Evolutionary conservation across 2,329 filamentous ascomycete genomes (phyloP), one percentile per base, ranked within the genome.

Genomic region (Sclerotinia trifoliorum): DNA sequence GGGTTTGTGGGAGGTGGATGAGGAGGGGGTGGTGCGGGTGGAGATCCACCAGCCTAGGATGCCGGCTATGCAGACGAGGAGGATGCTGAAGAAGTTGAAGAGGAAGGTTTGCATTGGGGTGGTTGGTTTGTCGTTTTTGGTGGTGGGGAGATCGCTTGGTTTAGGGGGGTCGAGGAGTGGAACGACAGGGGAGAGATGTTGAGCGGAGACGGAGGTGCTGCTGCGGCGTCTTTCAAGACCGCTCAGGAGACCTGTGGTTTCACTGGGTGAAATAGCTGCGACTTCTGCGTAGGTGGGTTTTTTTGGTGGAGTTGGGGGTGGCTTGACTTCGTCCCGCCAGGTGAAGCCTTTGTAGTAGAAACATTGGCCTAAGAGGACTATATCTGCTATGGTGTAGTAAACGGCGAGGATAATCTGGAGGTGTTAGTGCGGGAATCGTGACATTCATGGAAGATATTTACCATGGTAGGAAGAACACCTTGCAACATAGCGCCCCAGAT

Each of bases 311-410:
- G 83, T 84, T 56, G 80, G 75, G 52, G 78, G 74, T 13, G 82
- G 77, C 10, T 80, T 71, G 19, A 84, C 79, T 67, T 86, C 81
- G 71, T 89, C 87, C 65, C 79, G 82, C 82, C 84, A 86, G 2
- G 86, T 88, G 73, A 97, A 95, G 4, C 94, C 94, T 65, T 92
- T 88, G 79, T 99, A 99, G 82, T 96, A 98, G 82, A 98, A 96
- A 79, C 92, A 96, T 80, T 99, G 95, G 0, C 83, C 85, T 0
- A 98, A 82, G 1, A 99, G 84, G 1, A 98, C 93, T 54, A 97
- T 86, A 77, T 98, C 94, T 70, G 93, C 93, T 49, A 96, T 84
- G 21, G 94, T 96, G 78, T 98, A 97, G 79, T 97, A 97, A 21
- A 97, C 86, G 17, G 94, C 94, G n/a, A 97, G 83, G 65, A 97